Base-by-base conservation (phyloP, 441 rosid species). In the Codiaeum variegatum region DNA sequence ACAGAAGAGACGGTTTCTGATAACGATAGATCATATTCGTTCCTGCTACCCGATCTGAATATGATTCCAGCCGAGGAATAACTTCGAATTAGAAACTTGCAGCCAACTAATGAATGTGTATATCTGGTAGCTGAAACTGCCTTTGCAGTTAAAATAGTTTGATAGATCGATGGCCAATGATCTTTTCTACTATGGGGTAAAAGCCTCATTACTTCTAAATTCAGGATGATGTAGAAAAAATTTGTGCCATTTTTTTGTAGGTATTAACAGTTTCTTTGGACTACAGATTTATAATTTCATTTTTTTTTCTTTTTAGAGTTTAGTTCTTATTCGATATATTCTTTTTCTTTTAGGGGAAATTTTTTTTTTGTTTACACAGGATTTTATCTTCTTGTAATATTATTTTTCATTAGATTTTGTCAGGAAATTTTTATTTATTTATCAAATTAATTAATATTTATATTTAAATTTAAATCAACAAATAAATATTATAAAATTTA, bases 21-120 rank as follows among this genome's bases (percentile, higher is more conserved):
- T 19, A 47, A 19, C 40, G 79, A 83, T 3, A 75, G 81, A 73
- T 67, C 44, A 40, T n/a, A n/a, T n/a, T 40, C 66, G 29, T 86
- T 81, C 74, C 36, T 69, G 79, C 72, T 79, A 2, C 94, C 95
- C 24, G 98, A 93, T 86, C 82, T 93, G 31, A 93, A 93, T 66
- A 82, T 88, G 88, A 79, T 71, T 82, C 93, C 93, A 32, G 66
- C 76, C 0, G 89, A 83, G 34, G 90, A 66, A 31, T 68, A 77
- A 51, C 73, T 72, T 18, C 82, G 85, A 63, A 65, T 69, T 66
- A 83, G 85, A 82, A 29, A 66, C 13, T 65, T 34, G 36, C n/a
- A 5, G n/a, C 67, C 23, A 16, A 23, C 31, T 31, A 60, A 68
- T n/a, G 58, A 59, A 28, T 31, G 75, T 58, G 70, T 61, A 67